These are phyloP conservation scores for Penstemon barbatus DNA, from an alignment of 257 asterid species.

Conservation along the genomic window DNA sequence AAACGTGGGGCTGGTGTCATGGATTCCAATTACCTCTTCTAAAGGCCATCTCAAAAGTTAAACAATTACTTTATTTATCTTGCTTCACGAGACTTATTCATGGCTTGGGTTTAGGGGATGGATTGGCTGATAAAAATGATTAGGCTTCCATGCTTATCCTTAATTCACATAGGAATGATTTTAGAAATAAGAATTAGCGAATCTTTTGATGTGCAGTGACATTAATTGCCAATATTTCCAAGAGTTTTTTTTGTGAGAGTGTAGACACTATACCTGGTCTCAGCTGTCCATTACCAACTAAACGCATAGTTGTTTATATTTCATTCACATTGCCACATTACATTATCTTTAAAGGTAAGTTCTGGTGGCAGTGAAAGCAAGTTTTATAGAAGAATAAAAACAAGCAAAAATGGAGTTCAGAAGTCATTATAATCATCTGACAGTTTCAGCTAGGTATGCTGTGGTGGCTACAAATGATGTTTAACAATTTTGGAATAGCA, in stretches of 20 bases:
- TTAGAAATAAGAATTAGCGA: neutral
- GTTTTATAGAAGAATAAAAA: neutral
- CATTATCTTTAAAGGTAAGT: neutral
- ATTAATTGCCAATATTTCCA: neutral
- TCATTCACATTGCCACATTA: no score
- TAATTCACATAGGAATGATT: neutral
- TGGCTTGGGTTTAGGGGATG: neutral
- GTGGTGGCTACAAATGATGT: conserved; percentile 2
- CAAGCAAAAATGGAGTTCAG: conserved; percentile 10
- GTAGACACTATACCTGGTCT: neutral
- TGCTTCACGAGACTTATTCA: neutral
- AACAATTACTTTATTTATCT: conserved; percentile 2
- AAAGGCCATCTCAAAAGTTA: conserved; percentile 14
- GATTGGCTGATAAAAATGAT: conserved; percentile 12
- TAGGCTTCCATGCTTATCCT: conserved; percentile 3
- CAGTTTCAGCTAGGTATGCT: conserved; percentile 8
- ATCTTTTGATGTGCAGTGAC: conserved; percentile 4
- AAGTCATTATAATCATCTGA: neutral
- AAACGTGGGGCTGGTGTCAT: neutral
- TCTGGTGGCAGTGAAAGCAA: neutral
- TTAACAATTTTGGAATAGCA: neutral
- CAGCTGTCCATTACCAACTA: neutral
- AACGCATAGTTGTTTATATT: neutral
- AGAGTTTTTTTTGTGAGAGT: neutral
- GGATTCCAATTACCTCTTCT: conserved; percentile 1